These are phyloP conservation scores for Lantana camara DNA, from an alignment of 257 asterid species.

Conservation along the genomic window DNA sequence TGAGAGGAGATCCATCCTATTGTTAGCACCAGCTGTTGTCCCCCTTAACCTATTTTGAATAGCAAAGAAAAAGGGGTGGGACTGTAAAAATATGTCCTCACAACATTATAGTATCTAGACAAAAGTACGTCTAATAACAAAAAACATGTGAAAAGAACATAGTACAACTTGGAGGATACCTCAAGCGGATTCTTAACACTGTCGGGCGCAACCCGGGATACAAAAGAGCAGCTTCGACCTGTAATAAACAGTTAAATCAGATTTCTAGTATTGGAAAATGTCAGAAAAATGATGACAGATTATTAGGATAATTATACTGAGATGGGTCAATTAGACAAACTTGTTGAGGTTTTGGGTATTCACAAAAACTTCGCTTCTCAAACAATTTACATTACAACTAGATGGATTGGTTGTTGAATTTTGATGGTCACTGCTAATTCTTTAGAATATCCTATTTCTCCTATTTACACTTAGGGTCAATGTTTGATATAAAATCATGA, in stretches of 20 bases:
- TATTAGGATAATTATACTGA: too few relatives aligned
- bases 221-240: slow-evolving; percentile 95
- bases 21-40: slow-evolving; percentile 80
- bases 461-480: too few relatives aligned
- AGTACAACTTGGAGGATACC: slow-evolving; percentile 45
- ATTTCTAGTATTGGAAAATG: slow-evolving; percentile 2
- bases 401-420: too few relatives aligned
- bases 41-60: slow-evolving; percentile 73
- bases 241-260: slow-evolving; percentile 23
- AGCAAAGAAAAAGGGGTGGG: not conserved
- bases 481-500: too few relatives aligned
- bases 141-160: too few relatives aligned
- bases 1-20: slow-evolving; percentile 80
- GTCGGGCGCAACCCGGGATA: slow-evolving; percentile 98
- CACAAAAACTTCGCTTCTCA: too few relatives aligned
- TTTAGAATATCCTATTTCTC: too few relatives aligned
- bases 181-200: slow-evolving; percentile 80
- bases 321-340: too few relatives aligned
- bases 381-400: too few relatives aligned
- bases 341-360: too few relatives aligned
- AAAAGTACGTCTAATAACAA: not conserved
- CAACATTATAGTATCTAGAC: not conserved
- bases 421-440: too few relatives aligned
- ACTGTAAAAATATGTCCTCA: not conserved
- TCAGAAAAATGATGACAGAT: too few relatives aligned